Conservation (phyloP, 441 rosid species). For the Flueggea neowawraea region DNA sequence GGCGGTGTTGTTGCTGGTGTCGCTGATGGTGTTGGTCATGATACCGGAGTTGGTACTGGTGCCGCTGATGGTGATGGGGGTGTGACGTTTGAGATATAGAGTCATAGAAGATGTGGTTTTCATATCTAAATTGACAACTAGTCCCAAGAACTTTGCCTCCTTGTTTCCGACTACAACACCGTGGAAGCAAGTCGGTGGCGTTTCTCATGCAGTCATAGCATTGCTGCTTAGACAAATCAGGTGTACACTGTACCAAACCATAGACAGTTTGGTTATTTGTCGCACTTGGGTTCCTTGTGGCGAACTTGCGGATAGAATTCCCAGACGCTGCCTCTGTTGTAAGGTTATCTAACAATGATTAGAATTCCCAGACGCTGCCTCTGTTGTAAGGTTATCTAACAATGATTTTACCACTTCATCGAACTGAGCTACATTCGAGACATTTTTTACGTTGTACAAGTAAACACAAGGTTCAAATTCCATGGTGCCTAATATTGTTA, state of each 20-base stretch:
- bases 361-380: too few species aligned
- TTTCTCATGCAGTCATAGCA: slow-evolving; percentile 26
- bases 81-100: not conserved
- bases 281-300: slow-evolving; percentile 14
- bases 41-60: not conserved
- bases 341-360: too few species aligned
- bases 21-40: too few species aligned
- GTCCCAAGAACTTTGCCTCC: slow-evolving; percentile 36
- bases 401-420: slow-evolving; percentile 8
- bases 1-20: too few species aligned
- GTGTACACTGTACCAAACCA: slow-evolving; percentile 38
- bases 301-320: slow-evolving; percentile 25
- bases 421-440: slow-evolving; percentile 15
- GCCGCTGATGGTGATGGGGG: slow-evolving; percentile 5
- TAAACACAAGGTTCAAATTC: not conserved
- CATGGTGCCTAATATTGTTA: not conserved
- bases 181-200: slow-evolving; percentile 7
- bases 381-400: too few species aligned
- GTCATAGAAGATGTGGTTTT: slow-evolving; percentile 23
- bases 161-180: slow-evolving; percentile 13
- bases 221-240: slow-evolving; percentile 32
- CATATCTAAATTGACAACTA: slow-evolving; percentile 42
- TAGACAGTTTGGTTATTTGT: slow-evolving; percentile 10
- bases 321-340: slow-evolving; percentile 25
- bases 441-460: slow-evolving; percentile 1